These are phyloP conservation scores for Psilocybe cubensis DNA, from an alignment of 768 basidiomycete species.

Conservation along the genomic window DNA sequence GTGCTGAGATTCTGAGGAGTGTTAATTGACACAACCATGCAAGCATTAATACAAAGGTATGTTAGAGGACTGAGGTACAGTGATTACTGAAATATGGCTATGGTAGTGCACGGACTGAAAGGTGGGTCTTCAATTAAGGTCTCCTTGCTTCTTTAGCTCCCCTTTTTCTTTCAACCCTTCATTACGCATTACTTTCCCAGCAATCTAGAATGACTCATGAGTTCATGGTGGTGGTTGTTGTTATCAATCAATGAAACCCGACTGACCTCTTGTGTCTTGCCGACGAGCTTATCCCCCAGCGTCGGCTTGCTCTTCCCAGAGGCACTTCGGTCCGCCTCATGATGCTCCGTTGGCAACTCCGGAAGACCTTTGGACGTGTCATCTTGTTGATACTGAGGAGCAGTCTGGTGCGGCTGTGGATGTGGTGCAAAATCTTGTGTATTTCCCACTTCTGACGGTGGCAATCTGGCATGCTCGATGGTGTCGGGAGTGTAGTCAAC, in stretches of 20 bases:
- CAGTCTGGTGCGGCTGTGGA: neutral
- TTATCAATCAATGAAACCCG: neutral
- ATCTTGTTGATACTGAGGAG: neutral
- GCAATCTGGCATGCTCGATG: slow-evolving; percentile 34
- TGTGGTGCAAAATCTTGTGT: slow-evolving; percentile 14
- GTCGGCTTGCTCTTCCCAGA: slow-evolving; percentile 39
- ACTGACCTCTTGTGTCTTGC: slow-evolving; percentile 60
- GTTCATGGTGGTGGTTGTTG: neutral
- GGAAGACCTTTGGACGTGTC: neutral
- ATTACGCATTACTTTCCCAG: slow-evolving; percentile 1
- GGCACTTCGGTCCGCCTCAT: slow-evolving; percentile 18
- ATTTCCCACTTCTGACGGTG: slow-evolving; percentile 15
- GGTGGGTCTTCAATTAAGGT: too few species aligned
- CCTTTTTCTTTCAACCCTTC: slow-evolving; percentile 3
- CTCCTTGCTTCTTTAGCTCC: neutral
- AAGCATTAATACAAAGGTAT: too few species aligned
- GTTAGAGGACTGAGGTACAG: too few species aligned
- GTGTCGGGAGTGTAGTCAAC: slow-evolving; percentile 43
- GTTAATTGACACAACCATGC: too few species aligned
- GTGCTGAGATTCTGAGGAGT: too few species aligned
- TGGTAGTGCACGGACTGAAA: neutral
- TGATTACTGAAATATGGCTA: too few species aligned
- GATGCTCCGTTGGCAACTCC: neutral
- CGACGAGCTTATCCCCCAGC: slow-evolving; percentile 55
- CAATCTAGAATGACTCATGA: neutral